Percentiles rank a stretch among this genome's conserved stretches.
phyloP scores from a whole-genome alignment of 2,329 filamentous ascomycete species.

The Cordyceps farinosa region DNA sequence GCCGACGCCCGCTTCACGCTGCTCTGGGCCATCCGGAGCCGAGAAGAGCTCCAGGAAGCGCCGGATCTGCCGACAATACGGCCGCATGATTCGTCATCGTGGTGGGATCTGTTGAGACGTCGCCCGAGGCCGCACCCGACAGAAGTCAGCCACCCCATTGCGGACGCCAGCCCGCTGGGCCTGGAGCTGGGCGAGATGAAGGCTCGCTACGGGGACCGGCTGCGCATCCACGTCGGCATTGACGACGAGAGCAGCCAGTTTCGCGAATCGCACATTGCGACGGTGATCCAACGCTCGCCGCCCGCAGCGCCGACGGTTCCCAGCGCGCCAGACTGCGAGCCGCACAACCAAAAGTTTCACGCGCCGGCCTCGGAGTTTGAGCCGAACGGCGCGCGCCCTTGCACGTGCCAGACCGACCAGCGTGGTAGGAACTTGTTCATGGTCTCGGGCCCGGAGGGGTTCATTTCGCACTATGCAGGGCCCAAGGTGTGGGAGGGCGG shows the following conservation, averaged over 20 bases:
- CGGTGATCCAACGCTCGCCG: slow-evolving; percentile 25
- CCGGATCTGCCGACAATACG: slow-evolving; percentile 3
- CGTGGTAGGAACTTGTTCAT: slow-evolving; percentile 64
- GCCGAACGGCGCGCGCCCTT: slow-evolving; percentile 19
- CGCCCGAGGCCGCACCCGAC: slow-evolving; percentile 14
- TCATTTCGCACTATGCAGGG: slow-evolving; percentile 76
- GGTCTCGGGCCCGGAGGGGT: slow-evolving; percentile 87
- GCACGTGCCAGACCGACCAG: background rate
- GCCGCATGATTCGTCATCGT: slow-evolving; percentile 20
- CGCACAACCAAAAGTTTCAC: slow-evolving; percentile 16
- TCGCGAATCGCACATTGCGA: slow-evolving; percentile 45
- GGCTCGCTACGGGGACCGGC: slow-evolving; percentile 47
- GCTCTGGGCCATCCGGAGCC: slow-evolving; percentile 72
- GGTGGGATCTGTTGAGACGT: slow-evolving; percentile 26
- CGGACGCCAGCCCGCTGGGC: slow-evolving; percentile 49
- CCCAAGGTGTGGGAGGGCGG: slow-evolving; percentile 72
- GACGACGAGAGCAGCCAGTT: slow-evolving; percentile 75
- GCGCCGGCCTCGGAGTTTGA: slow-evolving; percentile 16
- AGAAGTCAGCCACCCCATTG: slow-evolving; percentile 23
- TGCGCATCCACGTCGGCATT: slow-evolving; percentile 72
- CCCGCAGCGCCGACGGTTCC: background rate
- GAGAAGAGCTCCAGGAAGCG: slow-evolving; percentile 46
- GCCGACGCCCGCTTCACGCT: slow-evolving; percentile 54
- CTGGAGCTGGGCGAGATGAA: slow-evolving; percentile 62
- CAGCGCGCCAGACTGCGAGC: slow-evolving; percentile 9